Evolutionary conservation across 1,284 basidiomycete species (phyloP), one percentile per base, ranked within the genome.

Genomic region (Mycena sp.): DNA sequence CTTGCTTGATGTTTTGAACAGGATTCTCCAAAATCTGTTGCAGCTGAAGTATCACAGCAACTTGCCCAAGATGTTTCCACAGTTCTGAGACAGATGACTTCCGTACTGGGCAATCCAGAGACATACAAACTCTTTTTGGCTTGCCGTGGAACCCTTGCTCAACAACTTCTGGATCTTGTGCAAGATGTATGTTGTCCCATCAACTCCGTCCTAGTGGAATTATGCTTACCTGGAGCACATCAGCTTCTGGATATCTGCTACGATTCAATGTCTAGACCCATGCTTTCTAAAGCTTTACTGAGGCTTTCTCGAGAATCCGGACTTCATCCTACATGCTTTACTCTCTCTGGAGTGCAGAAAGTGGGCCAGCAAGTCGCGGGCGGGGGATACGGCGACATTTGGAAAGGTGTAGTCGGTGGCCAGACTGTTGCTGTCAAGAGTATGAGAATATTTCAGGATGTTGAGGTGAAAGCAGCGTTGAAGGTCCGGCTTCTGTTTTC

Each of bases 131-230:
- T 17, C 16, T 57, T 63, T 28, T 28, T 57, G 35, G 49, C 35
- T 19, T 53, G 19, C 21, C 54, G 61, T 16, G 61, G 49, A 7
- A 23, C 23, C 7, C 43, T 45, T 35, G 54, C 61, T 1, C 60
- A 62, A 12, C 46, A 40, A 7, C 52, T 62, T 14, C 35, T 63
- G 21, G 61, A 63, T 48, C 61, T 63, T 46, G 25, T 58, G 1
- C 61, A 63, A 63, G 61, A 63, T 41, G 61, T 63, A 46, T 32
- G 61, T 19, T 26, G 16, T 7, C 32, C 26, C 1, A 4, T 10
- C 35, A 1, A 43, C 10, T 2, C 40, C 37, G n/a, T 29, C 17
- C 10, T 11, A 14, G 4, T 43, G 35, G 28, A 5, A 25, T 43
- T 23, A 28, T 46, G 11, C 29, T 49, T n/a, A 55, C n/a, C 19